phyloP scores from a whole-genome alignment of 495 filamentous ascomycete species.

The Cairneyella variabilis region DNA sequence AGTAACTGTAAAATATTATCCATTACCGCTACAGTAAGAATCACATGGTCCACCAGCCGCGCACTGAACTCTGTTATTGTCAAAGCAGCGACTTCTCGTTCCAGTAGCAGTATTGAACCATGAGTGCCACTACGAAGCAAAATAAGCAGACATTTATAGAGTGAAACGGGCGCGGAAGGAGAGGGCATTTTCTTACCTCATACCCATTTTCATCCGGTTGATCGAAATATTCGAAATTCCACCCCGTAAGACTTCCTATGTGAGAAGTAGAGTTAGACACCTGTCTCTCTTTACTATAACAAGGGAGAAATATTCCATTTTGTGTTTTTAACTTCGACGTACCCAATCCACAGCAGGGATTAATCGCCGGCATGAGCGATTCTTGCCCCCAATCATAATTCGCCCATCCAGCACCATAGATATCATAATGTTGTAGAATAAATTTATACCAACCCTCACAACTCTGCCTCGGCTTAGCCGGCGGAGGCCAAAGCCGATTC shows the following conservation, averaged over 20 bases:
- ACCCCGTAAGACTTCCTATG: slow-evolving; percentile 6
- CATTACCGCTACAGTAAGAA: slow-evolving; percentile 9
- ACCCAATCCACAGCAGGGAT: too few relatives aligned
- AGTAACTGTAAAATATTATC: too few relatives aligned
- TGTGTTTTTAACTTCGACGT: too few relatives aligned
- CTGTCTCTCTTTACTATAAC: too few relatives aligned
- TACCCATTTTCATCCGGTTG: slow-evolving; percentile 11
- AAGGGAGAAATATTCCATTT: too few relatives aligned
- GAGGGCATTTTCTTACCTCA: too few relatives aligned
- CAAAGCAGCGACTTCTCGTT: slow-evolving; percentile 6
- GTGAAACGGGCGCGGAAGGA: too few relatives aligned
- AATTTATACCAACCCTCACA: slow-evolving; percentile 14
- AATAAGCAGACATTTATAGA: too few relatives aligned
- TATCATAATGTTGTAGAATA: slow-evolving; percentile 10
- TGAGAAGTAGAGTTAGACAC: slow-evolving; percentile 11
- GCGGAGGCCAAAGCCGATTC: slow-evolving; percentile 9
- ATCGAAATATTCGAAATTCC: slow-evolving; percentile 14
- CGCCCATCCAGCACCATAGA: slow-evolving; percentile 12
- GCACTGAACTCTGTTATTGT: slow-evolving; percentile 12
- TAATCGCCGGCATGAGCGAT: background rate
- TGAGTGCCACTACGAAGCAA: too few relatives aligned
- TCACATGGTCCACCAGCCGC: slow-evolving; percentile 5
- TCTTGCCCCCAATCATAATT: slow-evolving; percentile 8
- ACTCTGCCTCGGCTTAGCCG: slow-evolving; percentile 1
- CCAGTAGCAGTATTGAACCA: slow-evolving; percentile 8